Conservation (phyloP, 805 yeast genomes). For the Metschnikowia drakensbergensis region DNA sequence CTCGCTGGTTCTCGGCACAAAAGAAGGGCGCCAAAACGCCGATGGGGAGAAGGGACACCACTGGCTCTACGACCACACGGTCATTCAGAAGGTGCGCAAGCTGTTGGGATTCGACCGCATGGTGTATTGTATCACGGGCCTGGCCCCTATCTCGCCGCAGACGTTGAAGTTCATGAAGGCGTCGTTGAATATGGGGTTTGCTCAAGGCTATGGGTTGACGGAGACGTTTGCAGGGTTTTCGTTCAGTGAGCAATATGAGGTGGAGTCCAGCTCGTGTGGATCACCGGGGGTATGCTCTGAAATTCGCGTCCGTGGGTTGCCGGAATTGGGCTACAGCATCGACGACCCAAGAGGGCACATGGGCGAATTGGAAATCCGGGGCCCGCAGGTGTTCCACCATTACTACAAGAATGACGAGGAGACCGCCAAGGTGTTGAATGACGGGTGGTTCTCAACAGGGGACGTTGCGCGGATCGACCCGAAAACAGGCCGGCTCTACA, state of each 20-base stretch:
- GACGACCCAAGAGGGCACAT: conserved; percentile 28
- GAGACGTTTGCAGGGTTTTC: conserved; percentile 59
- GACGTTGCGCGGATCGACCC: conserved; percentile 34
- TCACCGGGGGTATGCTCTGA: conserved; percentile 53
- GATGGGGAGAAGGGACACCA: conserved; percentile 22
- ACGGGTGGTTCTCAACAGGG: conserved; percentile 54
- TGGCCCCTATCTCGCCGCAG: conserved; percentile 67
- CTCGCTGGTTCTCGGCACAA: conserved; percentile 18
- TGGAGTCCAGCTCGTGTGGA: conserved; percentile 56
- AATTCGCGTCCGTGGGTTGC: conserved; percentile 55
- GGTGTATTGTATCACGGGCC: conserved; percentile 38
- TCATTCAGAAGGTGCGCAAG: conserved; percentile 18
- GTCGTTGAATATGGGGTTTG: conserved; percentile 52
- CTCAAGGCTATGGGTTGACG: conserved; percentile 75
- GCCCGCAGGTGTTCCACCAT: conserved; percentile 56
- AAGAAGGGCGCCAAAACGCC: conserved; percentile 15
- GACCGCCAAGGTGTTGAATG: conserved; percentile 49
- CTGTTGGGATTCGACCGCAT: conserved; percentile 35
- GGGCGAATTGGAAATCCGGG: conserved; percentile 63
- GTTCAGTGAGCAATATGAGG: conserved; percentile 40
- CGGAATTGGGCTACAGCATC: conserved; percentile 50
- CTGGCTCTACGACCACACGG: conserved; percentile 15
- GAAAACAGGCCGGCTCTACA: conserved; percentile 49
- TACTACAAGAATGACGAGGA: conserved; percentile 57
- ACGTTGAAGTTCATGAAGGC: conserved; percentile 60